Conservation (phyloP, 176 grass and related monocot genomes). For the Dactylis glomerata region DNA sequence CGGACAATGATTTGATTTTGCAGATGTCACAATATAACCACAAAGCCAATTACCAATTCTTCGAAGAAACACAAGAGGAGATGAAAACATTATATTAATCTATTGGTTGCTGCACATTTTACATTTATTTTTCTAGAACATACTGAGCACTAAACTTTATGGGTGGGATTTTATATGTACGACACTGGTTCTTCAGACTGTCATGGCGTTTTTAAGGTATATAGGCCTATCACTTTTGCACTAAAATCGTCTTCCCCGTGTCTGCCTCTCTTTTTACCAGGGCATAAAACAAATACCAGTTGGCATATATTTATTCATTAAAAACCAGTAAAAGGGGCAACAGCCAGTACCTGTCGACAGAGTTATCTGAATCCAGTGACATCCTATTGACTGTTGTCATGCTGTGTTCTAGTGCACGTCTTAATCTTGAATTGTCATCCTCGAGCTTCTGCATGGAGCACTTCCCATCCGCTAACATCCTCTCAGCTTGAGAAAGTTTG, state of each 20-base stretch:
- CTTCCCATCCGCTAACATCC: slow-evolving; percentile 72
- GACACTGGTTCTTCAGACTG: neutral
- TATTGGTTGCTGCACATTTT: neutral
- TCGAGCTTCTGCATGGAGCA: slow-evolving; percentile 90
- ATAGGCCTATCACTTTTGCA: neutral
- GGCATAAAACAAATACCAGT: slow-evolving; percentile 9
- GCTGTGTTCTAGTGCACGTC: slow-evolving; percentile 78
- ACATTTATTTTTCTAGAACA: neutral
- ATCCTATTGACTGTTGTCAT: slow-evolving; percentile 90
- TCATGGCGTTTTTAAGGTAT: neutral
- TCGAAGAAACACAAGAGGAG: neutral
- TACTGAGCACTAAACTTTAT: neutral
- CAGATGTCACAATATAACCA: neutral
- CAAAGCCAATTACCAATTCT: slow-evolving; percentile 2
- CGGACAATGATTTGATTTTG: neutral
- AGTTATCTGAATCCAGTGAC: slow-evolving; percentile 98
- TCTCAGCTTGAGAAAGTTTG: slow-evolving; percentile 74
- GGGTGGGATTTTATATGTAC: neutral
- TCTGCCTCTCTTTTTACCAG: neutral
- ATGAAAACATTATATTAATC: neutral
- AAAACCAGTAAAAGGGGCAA: slow-evolving; percentile 3
- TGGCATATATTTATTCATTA: neutral
- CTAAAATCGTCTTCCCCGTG: neutral
- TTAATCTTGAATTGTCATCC: slow-evolving; percentile 92
- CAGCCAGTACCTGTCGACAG: slow-evolving; percentile 71